A percentile compares a stretch with the other conserved stretches of the same genome.
Evolutionary conservation across 2,329 filamentous ascomycete genomes (phyloP).

Genomic region (Pseudocercospora crystallina): DNA sequence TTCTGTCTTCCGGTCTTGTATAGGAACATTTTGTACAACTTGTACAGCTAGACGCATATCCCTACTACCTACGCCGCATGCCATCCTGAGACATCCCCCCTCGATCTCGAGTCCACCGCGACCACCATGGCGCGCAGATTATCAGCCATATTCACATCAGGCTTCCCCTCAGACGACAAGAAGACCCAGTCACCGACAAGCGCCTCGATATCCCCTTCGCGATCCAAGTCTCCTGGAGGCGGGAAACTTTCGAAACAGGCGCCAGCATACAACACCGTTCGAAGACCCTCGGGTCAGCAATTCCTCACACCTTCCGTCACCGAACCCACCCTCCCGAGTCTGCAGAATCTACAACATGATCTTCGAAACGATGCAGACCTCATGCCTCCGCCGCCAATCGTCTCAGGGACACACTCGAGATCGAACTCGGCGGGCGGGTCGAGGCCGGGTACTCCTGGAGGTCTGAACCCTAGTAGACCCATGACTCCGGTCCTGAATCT

Average conservation of each 20-base stretch:
- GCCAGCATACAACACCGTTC: slow-evolving; percentile 17
- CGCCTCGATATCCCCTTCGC: slow-evolving; percentile 16
- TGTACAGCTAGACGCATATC: no score
- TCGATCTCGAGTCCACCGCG: background rate
- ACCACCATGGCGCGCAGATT: slow-evolving; percentile 23
- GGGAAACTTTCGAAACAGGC: slow-evolving; percentile 25
- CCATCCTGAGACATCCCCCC: no score
- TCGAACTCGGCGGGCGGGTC: slow-evolving; percentile 21
- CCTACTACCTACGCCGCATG: no score
- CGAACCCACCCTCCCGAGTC: slow-evolving; percentile 21
- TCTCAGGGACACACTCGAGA: slow-evolving; percentile 18
- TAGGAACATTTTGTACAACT: no score
- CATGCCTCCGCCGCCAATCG: slow-evolving; percentile 22
- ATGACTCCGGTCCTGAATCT: slow-evolving; percentile 26
- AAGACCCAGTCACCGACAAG: slow-evolving; percentile 11
- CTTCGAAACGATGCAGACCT: slow-evolving; percentile 11
- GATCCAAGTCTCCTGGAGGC: slow-evolving; percentile 20
- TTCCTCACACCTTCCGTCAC: slow-evolving; percentile 15
- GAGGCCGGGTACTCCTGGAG: slow-evolving; percentile 23
- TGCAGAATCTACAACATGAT: slow-evolving; percentile 25
- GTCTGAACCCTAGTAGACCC: slow-evolving; percentile 23
- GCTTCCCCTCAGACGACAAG: slow-evolving; percentile 20
- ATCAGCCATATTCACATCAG: slow-evolving; percentile 23
- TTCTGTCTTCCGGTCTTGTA: no score
- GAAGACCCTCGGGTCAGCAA: slow-evolving; percentile 18